Conservation (phyloP, 1,139 yeast species). For the Pichia sp. region DNA sequence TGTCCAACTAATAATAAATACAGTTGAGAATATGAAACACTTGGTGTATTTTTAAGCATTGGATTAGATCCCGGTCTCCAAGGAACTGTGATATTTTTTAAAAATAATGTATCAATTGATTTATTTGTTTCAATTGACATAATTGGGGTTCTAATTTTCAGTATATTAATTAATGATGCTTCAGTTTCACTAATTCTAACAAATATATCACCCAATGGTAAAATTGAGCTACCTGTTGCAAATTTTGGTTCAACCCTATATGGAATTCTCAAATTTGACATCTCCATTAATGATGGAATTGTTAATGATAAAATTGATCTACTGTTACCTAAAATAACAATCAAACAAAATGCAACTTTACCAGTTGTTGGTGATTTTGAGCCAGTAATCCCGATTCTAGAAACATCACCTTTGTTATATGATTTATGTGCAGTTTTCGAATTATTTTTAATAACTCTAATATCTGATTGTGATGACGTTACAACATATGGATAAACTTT, state of each 20-base stretch:
- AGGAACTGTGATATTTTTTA: constrained; percentile 58
- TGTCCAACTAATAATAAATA: constrained; percentile 56
- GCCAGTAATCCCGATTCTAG: constrained; percentile 56
- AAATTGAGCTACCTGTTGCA: constrained; percentile 41
- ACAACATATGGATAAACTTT: constrained; percentile 51
- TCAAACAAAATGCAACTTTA: constrained; percentile 23
- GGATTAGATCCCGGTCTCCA: constrained; percentile 75
- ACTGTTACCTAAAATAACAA: constrained; percentile 23
- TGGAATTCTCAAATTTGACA: constrained; percentile 36
- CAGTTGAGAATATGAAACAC: constrained; percentile 53
- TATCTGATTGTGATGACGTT: constrained; percentile 53
- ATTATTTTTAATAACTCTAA: constrained; percentile 58
- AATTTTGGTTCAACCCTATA: constrained; percentile 35
- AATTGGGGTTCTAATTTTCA: constrained; percentile 31
- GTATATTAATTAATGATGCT: constrained; percentile 45
- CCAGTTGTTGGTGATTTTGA: constrained; percentile 24
- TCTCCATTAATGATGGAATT: constrained; percentile 49
- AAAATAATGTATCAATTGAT: constrained; percentile 47
- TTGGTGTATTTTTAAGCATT: constrained; percentile 67
- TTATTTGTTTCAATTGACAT: constrained; percentile 23
- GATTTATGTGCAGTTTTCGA: constrained; percentile 54
- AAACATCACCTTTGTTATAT: constrained; percentile 39
- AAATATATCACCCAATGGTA: constrained; percentile 69
- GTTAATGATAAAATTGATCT: constrained; percentile 41
- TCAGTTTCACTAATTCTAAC: constrained; percentile 53